Base-by-base conservation (phyloP, 1,139 yeast species). In the Candida tropicalis region DNA sequence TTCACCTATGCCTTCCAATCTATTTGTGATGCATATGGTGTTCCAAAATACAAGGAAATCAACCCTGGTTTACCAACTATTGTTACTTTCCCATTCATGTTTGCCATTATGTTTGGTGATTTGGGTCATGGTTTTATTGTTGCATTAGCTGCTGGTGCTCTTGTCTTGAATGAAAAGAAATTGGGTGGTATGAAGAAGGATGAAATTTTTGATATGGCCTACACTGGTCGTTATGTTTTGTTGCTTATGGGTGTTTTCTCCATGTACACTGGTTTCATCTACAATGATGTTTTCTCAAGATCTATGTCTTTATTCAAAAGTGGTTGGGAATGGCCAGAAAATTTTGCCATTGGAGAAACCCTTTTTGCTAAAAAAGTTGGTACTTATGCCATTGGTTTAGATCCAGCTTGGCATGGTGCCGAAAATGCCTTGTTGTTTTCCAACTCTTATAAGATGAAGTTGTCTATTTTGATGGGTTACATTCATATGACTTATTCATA, bases 81-180 rank as follows among this genome's bases (percentile, higher is more conserved):
- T 43, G 81, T 86, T 20, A 86, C 95, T 2, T 86, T 86, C 70
- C 95, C 95, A 29, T 86, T 86, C 58, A 83, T 86, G 89, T 86
- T 86, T 66, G 91, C 95, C 27, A 81, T 86, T 53, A 86, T 86
- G 95, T 86, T 86, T 70, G 95, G 95, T 73, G 95, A 86, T 66
- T 64, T 84, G 49, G 95, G 95, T 20, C 95, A 86, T 62, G 95
- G 95, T 3, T 73, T 85, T 50, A 73, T 86, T 45, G 66, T 86
- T 56, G 65, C 79, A 38, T 64, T 82, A 49, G 82, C 84, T 25
- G 90, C 88, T 1, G 60, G 72, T 32, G 59, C 70, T 16, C 66
- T 86, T 52, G 89, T 86, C 6, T 55, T 75, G 42, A 79, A 81
- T 56, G 93, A 86, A 58, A 78, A 73, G 53, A 69, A 72, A 45